A percentile compares a stretch with the other conserved stretches of the same genome.
Evolutionary conservation across 192 early-diverging fungal species (phyloP).

Genomic region (Chytriomyces hyalinus): DNA sequence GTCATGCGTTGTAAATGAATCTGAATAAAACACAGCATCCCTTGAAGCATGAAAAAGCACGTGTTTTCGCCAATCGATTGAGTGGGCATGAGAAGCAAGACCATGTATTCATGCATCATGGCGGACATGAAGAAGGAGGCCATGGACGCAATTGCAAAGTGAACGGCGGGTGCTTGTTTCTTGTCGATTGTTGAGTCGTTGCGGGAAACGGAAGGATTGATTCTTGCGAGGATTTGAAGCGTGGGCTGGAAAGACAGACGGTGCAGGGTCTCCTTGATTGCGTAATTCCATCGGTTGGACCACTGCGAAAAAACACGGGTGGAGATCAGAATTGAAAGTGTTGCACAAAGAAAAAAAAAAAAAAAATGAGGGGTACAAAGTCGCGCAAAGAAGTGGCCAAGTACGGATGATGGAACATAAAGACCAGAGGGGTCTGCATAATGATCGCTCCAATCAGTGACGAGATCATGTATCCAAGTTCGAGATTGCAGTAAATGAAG

Average conservation of each 20-base stretch:
- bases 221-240: neutral
- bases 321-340: no score
- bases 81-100: neutral
- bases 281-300: conserved; percentile 11
- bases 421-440: neutral
- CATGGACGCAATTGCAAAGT: neutral
- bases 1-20: neutral
- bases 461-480: neutral
- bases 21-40: conserved; percentile 7
- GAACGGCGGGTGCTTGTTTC: neutral
- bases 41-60: conserved; percentile 13
- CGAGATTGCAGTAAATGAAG: neutral
- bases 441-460: neutral
- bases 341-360: no score
- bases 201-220: neutral
- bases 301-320: neutral
- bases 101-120: conserved; percentile 19
- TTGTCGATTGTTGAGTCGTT: neutral
- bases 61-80: conserved; percentile 15
- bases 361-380: neutral
- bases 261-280: conserved; percentile 12
- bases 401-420: conserved; percentile 1
- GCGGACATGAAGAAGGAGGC: conserved; percentile 16
- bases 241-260: conserved; percentile 2
- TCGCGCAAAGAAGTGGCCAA: conserved; percentile 13